phyloP scores from a whole-genome alignment of 2,329 filamentous ascomycete species.

The Beauveria bassiana region DNA sequence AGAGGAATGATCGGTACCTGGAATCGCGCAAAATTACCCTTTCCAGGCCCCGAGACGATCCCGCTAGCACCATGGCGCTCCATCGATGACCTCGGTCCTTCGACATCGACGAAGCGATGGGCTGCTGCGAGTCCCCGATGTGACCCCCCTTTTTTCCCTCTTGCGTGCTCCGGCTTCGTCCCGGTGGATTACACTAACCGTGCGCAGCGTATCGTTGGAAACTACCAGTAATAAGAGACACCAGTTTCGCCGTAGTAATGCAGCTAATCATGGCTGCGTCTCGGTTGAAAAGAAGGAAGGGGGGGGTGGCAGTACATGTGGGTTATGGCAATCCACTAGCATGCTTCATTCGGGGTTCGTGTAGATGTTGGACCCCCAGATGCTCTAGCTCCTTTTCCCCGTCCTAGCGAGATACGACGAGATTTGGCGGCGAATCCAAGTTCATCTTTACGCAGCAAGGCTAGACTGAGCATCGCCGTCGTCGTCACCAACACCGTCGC shows the following conservation, averaged over 20 bases:
- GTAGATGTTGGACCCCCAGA: neutral
- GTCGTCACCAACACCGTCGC: neutral
- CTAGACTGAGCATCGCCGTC: neutral
- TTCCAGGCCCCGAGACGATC: conserved; percentile 1
- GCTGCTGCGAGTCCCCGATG: neutral
- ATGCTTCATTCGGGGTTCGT: neutral
- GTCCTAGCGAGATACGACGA: neutral
- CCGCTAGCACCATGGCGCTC: neutral
- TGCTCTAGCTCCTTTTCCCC: too few relatives aligned
- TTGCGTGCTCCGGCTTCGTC: too few relatives aligned
- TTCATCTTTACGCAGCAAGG: neutral
- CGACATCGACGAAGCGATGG: neutral
- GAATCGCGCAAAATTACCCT: neutral
- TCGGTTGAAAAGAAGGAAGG: neutral
- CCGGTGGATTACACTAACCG: too few relatives aligned
- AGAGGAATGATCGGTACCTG: conserved; percentile 2
- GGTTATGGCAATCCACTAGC: neutral
- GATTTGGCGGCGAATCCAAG: neutral
- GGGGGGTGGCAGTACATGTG: neutral
- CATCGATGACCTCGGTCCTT: neutral
- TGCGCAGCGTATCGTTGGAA: neutral
- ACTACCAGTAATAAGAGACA: neutral
- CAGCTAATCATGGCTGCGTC: neutral
- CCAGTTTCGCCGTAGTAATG: neutral
- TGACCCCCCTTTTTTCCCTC: neutral